Evolutionary conservation across 495 filamentous ascomycete species (phyloP).

Genomic region (Pseudomonodictys pantanalensis): DNA sequence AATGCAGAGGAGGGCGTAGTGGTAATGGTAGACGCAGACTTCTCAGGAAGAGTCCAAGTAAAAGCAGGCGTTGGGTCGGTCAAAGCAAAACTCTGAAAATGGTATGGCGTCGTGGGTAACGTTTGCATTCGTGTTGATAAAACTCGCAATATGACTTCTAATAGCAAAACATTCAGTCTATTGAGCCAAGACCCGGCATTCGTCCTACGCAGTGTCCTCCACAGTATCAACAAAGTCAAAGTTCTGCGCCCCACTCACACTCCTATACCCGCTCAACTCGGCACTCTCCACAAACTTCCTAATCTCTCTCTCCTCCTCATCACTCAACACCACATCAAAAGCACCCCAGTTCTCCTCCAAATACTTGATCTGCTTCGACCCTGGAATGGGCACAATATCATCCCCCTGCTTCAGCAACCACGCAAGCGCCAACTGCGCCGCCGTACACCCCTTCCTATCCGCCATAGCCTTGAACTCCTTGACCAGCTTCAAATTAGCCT

Average conservation of each 20-base stretch:
- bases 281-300: slow-evolving; percentile 34
- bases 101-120: too few species aligned
- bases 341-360: slow-evolving; percentile 41
- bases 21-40: slow-evolving; percentile 30
- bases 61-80: slow-evolving; percentile 21
- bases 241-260: slow-evolving; percentile 18
- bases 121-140: too few species aligned
- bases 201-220: too few species aligned
- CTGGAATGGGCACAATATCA: slow-evolving; percentile 62
- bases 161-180: too few species aligned
- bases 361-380: slow-evolving; percentile 36
- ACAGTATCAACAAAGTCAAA: slow-evolving; percentile 34
- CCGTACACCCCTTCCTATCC: slow-evolving; percentile 47
- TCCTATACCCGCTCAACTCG: slow-evolving; percentile 31
- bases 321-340: slow-evolving; percentile 33
- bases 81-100: slow-evolving; percentile 27
- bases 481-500: slow-evolving; percentile 51
- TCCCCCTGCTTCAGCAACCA: slow-evolving; percentile 60
- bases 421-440: slow-evolving; percentile 53
- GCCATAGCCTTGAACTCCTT: slow-evolving; percentile 47
- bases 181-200: too few species aligned
- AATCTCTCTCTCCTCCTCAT: slow-evolving; percentile 41
- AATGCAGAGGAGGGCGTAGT: slow-evolving; percentile 33
- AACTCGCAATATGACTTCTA: too few species aligned
- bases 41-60: slow-evolving; percentile 19